Evolutionary conservation across 2,329 filamentous ascomycete genomes (phyloP).

Genomic region (Aspergillus proliferans): DNA sequence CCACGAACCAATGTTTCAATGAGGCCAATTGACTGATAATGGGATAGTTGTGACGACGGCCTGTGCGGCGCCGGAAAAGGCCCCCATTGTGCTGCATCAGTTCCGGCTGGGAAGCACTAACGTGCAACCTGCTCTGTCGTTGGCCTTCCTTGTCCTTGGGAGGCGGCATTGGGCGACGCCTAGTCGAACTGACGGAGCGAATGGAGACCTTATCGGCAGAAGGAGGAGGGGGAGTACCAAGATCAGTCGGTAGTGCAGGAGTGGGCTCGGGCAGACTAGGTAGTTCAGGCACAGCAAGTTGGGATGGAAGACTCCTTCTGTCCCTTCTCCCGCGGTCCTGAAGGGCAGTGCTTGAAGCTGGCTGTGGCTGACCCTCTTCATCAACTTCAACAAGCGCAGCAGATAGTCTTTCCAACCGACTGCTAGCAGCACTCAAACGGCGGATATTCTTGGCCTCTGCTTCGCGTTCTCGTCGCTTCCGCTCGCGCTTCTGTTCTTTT

Average conservation of each 20-base stretch:
- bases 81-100: conserved; percentile 49
- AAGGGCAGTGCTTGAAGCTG: conserved; percentile 46
- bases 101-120: conserved; percentile 66
- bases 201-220: conserved; percentile 69
- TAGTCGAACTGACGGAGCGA: conserved; percentile 69
- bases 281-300: conserved; percentile 65
- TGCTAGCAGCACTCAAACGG: conserved; percentile 82
- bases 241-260: conserved; percentile 28
- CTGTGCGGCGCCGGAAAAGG: conserved; percentile 49
- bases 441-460: conserved; percentile 71
- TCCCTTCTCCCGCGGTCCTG: conserved; percentile 70
- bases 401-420: conserved; percentile 73
- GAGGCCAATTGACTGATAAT: conserved; percentile 62
- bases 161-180: conserved; percentile 70
- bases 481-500: conserved; percentile 72
- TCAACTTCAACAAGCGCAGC: conserved; percentile 71
- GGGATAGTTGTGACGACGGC: conserved; percentile 54
- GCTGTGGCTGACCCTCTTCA: conserved; percentile 58
- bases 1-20: conserved; percentile 67
- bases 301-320: conserved; percentile 61
- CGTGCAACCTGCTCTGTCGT: conserved; percentile 77
- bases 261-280: conserved; percentile 64
- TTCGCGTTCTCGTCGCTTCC: conserved; percentile 79
- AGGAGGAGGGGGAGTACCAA: conserved; percentile 51
- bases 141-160: conserved; percentile 79